phyloP scores from a whole-genome alignment of 2,329 filamentous ascomycete species.

The Phaeosphaeriaceae sp. region DNA sequence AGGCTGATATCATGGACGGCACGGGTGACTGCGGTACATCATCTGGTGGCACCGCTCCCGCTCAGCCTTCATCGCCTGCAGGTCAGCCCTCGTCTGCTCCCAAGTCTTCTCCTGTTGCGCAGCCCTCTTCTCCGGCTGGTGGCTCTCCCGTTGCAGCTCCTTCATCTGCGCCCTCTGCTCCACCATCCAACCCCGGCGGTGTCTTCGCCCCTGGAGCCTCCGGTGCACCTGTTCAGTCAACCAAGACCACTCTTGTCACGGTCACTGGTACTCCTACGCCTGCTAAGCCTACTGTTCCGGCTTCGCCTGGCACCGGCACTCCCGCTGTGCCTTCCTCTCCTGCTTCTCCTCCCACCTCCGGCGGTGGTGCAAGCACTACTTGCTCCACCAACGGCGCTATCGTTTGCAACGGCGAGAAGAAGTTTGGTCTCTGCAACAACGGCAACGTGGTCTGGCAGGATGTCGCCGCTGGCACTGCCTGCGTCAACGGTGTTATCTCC shows the following conservation, averaged over 20 bases:
- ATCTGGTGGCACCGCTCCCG: constrained; percentile 26
- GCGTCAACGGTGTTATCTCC: constrained; percentile 50
- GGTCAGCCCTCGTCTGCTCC: constrained; percentile 6
- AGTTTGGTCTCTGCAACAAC: constrained; percentile 54
- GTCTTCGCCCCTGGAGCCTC: constrained; percentile 43
- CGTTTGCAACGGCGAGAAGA: constrained; percentile 49
- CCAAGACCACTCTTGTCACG: constrained; percentile 39
- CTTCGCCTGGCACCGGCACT: constrained; percentile 17
- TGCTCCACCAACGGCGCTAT: constrained; percentile 45
- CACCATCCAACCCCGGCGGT: constrained; percentile 32
- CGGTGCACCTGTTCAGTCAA: constrained; percentile 25
- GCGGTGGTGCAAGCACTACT: constrained; percentile 22
- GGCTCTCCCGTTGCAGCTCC: constrained; percentile 6
- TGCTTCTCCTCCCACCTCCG: constrained; percentile 3
- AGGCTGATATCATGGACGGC: constrained; percentile 37
- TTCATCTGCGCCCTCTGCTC: constrained; percentile 11
- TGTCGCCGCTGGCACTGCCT: constrained; percentile 54
- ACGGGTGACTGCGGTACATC: constrained; percentile 30
- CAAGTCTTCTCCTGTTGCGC: constrained; percentile 1
- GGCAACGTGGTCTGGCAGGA: constrained; percentile 50
- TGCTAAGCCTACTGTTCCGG: constrained; percentile 18
- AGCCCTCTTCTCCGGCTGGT: background rate
- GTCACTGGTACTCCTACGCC: constrained; percentile 28
- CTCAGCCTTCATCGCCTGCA: constrained; percentile 9
- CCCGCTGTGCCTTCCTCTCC: constrained; percentile 21